These are phyloP conservation scores for Fusarium virguliforme DNA, from an alignment of 2,329 filamentous ascomycete species.

Conservation along the genomic window DNA sequence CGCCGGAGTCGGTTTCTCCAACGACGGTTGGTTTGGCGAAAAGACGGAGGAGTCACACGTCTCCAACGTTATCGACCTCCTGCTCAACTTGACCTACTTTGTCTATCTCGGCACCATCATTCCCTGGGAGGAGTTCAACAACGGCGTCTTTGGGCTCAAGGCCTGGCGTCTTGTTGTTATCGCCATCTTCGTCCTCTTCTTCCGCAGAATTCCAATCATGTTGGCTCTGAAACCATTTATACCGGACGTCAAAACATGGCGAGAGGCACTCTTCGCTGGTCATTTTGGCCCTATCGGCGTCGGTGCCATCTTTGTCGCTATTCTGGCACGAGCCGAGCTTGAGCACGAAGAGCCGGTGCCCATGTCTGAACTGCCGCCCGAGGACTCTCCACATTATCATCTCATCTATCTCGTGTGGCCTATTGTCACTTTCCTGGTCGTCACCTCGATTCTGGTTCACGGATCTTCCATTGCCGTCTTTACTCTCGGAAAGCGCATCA, in stretches of 20 bases:
- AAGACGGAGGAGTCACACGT: slow-evolving; percentile 99
- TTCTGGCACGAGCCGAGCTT: slow-evolving; percentile 92
- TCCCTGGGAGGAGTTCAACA: slow-evolving; percentile 94
- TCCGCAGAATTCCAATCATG: slow-evolving; percentile 97
- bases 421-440: slow-evolving; percentile 93
- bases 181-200: slow-evolving; percentile 93
- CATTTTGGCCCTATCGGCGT: slow-evolving; percentile 99
- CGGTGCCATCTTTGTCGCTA: slow-evolving; percentile 94
- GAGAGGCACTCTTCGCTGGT: slow-evolving; percentile 95
- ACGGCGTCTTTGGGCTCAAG: slow-evolving; percentile 78
- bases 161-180: slow-evolving; percentile 96
- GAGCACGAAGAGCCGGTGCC: slow-evolving; percentile 85
- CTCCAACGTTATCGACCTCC: slow-evolving; percentile 97
- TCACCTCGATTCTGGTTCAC: slow-evolving; percentile 94
- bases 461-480: slow-evolving; percentile 99
- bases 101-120: slow-evolving; percentile 98
- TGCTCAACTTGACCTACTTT: slow-evolving; percentile 98
- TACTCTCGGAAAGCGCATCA: slow-evolving; percentile 97
- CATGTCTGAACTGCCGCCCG: slow-evolving; percentile 72
- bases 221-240: slow-evolving; percentile 90
- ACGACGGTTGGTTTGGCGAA: slow-evolving; percentile 98
- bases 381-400: slow-evolving; percentile 71
- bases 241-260: slow-evolving; percentile 98
- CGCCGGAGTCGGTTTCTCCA: slow-evolving; percentile 98
- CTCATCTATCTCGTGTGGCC: slow-evolving; percentile 94